phyloP scores from a whole-genome alignment of 208 protist species.

The Trypanosoma melophagium region DNA sequence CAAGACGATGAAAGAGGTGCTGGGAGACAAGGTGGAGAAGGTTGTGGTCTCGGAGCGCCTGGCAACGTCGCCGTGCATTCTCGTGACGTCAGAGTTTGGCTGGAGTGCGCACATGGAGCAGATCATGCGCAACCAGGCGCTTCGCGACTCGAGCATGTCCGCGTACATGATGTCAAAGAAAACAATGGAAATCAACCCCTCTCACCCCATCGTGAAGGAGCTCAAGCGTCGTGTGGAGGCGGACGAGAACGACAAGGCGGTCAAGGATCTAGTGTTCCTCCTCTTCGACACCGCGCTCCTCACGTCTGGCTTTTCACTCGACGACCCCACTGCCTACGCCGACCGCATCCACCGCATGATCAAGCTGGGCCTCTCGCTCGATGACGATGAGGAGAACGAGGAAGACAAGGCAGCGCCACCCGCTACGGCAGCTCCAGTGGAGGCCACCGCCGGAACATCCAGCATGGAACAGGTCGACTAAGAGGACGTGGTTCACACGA shows the following conservation, averaged over 20 bases:
- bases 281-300: constrained; percentile 98
- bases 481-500: no score
- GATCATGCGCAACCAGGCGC: constrained; percentile 99
- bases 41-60: constrained; percentile 95
- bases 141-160: constrained; percentile 95
- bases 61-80: constrained; percentile 95
- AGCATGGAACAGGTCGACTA: constrained; percentile 97
- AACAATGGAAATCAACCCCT: constrained; percentile 98
- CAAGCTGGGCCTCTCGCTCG: constrained; percentile 95
- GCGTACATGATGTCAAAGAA: constrained; percentile 99
- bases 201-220: constrained; percentile 95
- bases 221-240: constrained; percentile 92
- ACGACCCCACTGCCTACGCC: constrained; percentile 95
- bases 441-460: constrained; percentile 66
- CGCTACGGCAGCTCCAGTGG: constrained; percentile 34
- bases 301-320: constrained; percentile 97
- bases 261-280: constrained; percentile 98
- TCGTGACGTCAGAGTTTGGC: constrained; percentile 98
- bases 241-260: constrained; percentile 94
- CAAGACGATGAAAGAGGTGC: constrained; percentile 98
- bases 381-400: constrained; percentile 84
- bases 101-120: constrained; percentile 99
- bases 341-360: constrained; percentile 98
- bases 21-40: constrained; percentile 99
- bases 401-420: constrained; percentile 25